Evolutionary conservation across 176 grass and related monocot genomes (phyloP), one percentile per base, ranked within the genome.

Genomic region (Triticum dicoccoides): DNA sequence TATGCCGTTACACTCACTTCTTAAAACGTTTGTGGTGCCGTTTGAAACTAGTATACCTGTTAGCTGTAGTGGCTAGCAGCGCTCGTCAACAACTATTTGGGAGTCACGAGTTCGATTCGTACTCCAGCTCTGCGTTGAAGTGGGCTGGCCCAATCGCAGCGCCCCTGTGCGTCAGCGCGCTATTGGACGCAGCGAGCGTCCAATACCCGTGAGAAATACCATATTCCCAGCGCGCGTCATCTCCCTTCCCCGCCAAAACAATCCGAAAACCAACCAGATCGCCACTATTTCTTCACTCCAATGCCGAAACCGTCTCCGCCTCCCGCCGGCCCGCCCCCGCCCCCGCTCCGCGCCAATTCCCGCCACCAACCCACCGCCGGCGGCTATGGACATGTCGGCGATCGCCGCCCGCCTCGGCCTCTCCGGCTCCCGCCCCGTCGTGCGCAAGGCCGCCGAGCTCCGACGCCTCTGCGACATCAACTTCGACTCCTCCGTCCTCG

Each of bases 401-500:
- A 92, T 96, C 61, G 96, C 91, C 30, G 45, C 90, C 66, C 89
- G 84, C 82, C 86, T 98, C 59, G 92, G 93, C 38, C 85, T 98
- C 61, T 85, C 87, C 25, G 87, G 13, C 18, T 84, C 90, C 69
- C 91, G 88, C 25, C 78, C 81, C 45, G 83, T 94, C 58, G 49
- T 95, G 58, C 91, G 93, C 65, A 98, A 98, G 90, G 96, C 93
- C 24, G 91, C 89, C 74, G 96, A 98, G 90, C 86, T 98, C 86
- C 88, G 93, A 76, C 93, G 93, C 85, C 91, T 92, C 76, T 98
- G 73, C 74, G 91, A 98, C 51, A 75, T 96, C 87, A 91, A 81
- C 30, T 96, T 98, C 51, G 82, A 96, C 82, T 96, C 96, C 79
- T 98, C 93, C 72, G 76, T 98, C 76, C 90, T 98, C 30, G 96